Conservation (phyloP, 345 rosid genomes). For the Gossypium longicalyx region DNA sequence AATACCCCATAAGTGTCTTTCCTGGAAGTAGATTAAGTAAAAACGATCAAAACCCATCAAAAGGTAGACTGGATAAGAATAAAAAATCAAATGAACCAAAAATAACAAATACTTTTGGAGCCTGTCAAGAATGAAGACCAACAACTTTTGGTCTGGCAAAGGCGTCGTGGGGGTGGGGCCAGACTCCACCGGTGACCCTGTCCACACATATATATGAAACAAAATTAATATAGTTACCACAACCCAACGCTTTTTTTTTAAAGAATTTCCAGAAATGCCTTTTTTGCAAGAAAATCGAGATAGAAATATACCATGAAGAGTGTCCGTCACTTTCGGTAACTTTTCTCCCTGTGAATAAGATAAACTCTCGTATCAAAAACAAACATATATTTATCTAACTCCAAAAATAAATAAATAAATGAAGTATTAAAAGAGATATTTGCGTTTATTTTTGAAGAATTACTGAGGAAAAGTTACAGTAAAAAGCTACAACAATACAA, state of each 20-base stretch:
- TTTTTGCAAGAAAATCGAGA: constrained; percentile 31
- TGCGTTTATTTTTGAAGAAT: constrained; percentile 22
- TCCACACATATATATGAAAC: constrained; percentile 50
- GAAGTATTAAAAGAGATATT: constrained; percentile 9
- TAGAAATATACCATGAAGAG: constrained; percentile 56
- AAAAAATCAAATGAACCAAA: constrained; percentile 25
- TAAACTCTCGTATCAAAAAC: constrained; percentile 27
- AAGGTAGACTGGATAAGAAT: constrained; percentile 2
- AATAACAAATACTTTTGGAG: constrained; percentile 74
- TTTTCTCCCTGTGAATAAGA: constrained; percentile 65
- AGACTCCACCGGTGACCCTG: constrained; percentile 73
- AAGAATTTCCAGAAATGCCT: constrained; percentile 35
- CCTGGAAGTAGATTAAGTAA: constrained; percentile 35
- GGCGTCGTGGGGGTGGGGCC: constrained; percentile 98
- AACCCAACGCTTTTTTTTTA: constrained; percentile 11
- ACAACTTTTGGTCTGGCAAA: constrained; percentile 98
- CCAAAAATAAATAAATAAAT: constrained; percentile 2
- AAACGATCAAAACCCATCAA: constrained; percentile 25
- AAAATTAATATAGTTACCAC: constrained; percentile 20
- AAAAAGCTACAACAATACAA: constrained; percentile 22
- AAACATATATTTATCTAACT: constrained; percentile 10
- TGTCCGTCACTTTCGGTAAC: constrained; percentile 81
- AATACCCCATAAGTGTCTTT: constrained; percentile 93
- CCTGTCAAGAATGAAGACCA: constrained; percentile 97
- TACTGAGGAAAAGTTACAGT: constrained; percentile 31